Base-by-base conservation (phyloP, 495 filamentous ascomycete genomes). In the Halenospora varia region DNA sequence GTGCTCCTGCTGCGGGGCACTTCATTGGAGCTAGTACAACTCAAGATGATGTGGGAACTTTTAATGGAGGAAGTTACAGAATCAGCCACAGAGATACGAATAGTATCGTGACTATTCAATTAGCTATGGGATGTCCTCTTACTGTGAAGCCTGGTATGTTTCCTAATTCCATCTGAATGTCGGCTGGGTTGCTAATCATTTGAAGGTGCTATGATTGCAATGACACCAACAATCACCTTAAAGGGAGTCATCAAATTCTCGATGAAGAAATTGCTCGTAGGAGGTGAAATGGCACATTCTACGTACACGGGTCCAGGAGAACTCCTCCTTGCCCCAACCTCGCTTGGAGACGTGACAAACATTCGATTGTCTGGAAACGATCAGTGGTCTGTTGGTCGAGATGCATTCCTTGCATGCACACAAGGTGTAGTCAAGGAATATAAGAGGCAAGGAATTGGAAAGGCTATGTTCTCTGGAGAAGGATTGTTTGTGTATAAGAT, bases 31-130 rank as follows among this genome's bases (percentile, higher is more conserved):
- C 81, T 0, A 66, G 60, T 1, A 78, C 85, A 2, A 79, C 79
- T 1, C 73, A 83, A 25, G 94, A 97, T 70, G 89, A 94, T 52
- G 77, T 92, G 11, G 94, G 94, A 2, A 96, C 88, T 0, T 97
- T 98, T 78, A 97, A 97, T 73, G 94, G 94, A 10, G 94, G 94
- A 9, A 91, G 85, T 60, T 98, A 93, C 67, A 77, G 95, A 19
- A 90, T 98, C 70, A 94, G 90, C 62, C 94, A 98, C 65, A 80
- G 94, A 6, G 92, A 97, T 65, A 85, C 81, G 42, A 98, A 98
- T 67, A 90, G 90, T 0, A 81, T 97, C 41, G 63, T 97, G 46
- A 98, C 95, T 0, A 55, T 98, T 2, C 92, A 96, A 66, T 70
- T 98, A 13, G 93, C 94, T 2, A 84, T 93, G 65, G 93, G 92